phyloP scores from a whole-genome alignment of 495 filamentous ascomycete genomes.

The Hypoxylon perforatum region DNA sequence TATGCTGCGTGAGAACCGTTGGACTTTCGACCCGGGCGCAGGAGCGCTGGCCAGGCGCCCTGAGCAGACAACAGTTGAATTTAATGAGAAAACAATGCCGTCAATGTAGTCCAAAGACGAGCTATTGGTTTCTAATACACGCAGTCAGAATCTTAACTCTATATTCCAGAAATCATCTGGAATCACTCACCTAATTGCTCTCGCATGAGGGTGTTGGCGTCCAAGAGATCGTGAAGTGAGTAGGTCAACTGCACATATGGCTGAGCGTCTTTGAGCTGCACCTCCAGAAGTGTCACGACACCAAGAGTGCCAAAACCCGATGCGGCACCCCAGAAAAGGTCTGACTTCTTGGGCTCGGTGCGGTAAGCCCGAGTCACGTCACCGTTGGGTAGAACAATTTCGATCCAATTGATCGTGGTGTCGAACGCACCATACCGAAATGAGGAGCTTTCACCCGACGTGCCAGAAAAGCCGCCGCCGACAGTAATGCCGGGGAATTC shows the following conservation, averaged over 20 bases:
- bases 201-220: slow-evolving; percentile 22
- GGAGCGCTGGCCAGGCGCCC: slow-evolving; percentile 57
- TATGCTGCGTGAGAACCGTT: slow-evolving; percentile 51
- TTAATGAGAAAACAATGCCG: slow-evolving; percentile 61
- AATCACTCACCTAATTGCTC: too few species aligned
- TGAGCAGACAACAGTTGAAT: slow-evolving; percentile 61
- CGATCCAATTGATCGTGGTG: slow-evolving; percentile 63
- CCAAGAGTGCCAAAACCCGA: slow-evolving; percentile 69
- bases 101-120: slow-evolving; percentile 55
- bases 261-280: slow-evolving; percentile 62
- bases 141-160: too few species aligned
- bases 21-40: slow-evolving; percentile 41
- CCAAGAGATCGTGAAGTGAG: slow-evolving; percentile 47
- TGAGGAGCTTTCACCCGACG: slow-evolving; percentile 68
- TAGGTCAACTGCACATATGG: slow-evolving; percentile 63
- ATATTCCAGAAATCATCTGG: too few species aligned
- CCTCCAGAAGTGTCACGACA: slow-evolving; percentile 66
- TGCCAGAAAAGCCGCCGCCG: slow-evolving; percentile 71
- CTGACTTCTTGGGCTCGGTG: slow-evolving; percentile 51
- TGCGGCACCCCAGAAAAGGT: slow-evolving; percentile 68
- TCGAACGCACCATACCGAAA: slow-evolving; percentile 73
- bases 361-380: slow-evolving; percentile 52
- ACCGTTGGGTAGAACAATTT: slow-evolving; percentile 68
- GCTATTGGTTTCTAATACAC: too few species aligned
- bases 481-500: slow-evolving; percentile 76